These are phyloP conservation scores for Tephrocybe rancida DNA, from an alignment of 768 basidiomycete genomes.

Conservation along the genomic window DNA sequence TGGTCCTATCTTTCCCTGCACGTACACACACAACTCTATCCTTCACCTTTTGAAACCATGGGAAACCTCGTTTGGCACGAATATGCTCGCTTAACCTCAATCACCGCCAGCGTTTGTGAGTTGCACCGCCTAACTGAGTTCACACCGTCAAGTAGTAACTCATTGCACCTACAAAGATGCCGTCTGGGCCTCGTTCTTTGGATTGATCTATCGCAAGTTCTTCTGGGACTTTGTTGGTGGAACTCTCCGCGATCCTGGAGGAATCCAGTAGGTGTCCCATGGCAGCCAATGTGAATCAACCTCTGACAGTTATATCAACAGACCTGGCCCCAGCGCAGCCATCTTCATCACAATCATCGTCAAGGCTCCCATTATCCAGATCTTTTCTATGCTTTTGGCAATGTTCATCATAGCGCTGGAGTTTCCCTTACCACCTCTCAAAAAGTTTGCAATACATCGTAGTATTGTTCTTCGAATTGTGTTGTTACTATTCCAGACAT, in stretches of 20 bases:
- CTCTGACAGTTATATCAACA: slow-evolving; percentile 23
- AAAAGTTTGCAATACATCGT: slow-evolving; percentile 59
- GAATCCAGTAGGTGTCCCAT: slow-evolving; percentile 64
- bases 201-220: slow-evolving; percentile 87
- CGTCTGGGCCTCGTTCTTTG: slow-evolving; percentile 83
- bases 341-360: slow-evolving; percentile 78
- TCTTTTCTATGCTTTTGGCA: slow-evolving; percentile 63
- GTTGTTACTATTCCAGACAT: slow-evolving; percentile 62
- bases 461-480: slow-evolving; percentile 66
- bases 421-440: slow-evolving; percentile 64
- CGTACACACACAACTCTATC: slow-evolving; percentile 5
- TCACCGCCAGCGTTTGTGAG: slow-evolving; percentile 76
- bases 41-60: slow-evolving; percentile 37
- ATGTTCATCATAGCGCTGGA: slow-evolving; percentile 68
- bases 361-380: slow-evolving; percentile 74
- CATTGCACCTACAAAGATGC: slow-evolving; percentile 49
- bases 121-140: slow-evolving; percentile 18
- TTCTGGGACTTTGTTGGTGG: slow-evolving; percentile 96
- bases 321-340: slow-evolving; percentile 59
- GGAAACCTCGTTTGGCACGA: slow-evolving; percentile 85
- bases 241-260: slow-evolving; percentile 75
- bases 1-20: slow-evolving; percentile 16
- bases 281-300: background rate
- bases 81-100: slow-evolving; percentile 66
- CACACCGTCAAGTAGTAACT: slow-evolving; percentile 11